phyloP scores from a whole-genome alignment of 768 basidiomycete species.

The Termitomyces titanicus region DNA sequence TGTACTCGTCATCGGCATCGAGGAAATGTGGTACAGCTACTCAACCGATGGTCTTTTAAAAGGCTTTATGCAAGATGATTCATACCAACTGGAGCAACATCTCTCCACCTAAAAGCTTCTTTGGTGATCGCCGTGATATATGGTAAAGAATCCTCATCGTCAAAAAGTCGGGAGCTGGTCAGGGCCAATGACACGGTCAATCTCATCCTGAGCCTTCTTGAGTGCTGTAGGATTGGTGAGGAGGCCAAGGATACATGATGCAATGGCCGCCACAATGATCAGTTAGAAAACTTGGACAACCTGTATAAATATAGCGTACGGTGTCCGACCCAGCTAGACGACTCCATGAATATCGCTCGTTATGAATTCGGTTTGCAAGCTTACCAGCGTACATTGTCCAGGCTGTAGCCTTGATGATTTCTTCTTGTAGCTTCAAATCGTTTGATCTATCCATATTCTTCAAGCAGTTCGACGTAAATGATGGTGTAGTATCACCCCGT shows the following conservation, averaged over 20 bases:
- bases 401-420: constrained; percentile 17
- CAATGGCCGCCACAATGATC: constrained; percentile 10
- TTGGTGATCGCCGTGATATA: constrained; percentile 30
- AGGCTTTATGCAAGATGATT: neutral
- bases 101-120: constrained; percentile 28
- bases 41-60: neutral
- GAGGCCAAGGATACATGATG: constrained; percentile 25
- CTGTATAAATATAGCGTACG: neutral
- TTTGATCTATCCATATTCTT: constrained; percentile 13
- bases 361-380: neutral
- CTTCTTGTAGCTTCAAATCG: constrained; percentile 15
- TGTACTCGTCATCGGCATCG: constrained; percentile 28
- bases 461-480: constrained; percentile 16
- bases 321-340: constrained; percentile 23
- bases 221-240: constrained; percentile 24
- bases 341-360: neutral
- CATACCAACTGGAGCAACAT: constrained; percentile 22
- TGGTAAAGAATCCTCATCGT: constrained; percentile 22
- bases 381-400: constrained; percentile 23
- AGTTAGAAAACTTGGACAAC: neutral
- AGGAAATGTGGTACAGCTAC: constrained; percentile 27
- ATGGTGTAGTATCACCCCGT: constrained; percentile 17
- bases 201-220: constrained; percentile 17
- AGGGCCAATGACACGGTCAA: constrained; percentile 25
- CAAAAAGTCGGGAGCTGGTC: constrained; percentile 26